Conservation (phyloP, 2,329 filamentous ascomycete species). For the Sordariomycetes sp. region DNA sequence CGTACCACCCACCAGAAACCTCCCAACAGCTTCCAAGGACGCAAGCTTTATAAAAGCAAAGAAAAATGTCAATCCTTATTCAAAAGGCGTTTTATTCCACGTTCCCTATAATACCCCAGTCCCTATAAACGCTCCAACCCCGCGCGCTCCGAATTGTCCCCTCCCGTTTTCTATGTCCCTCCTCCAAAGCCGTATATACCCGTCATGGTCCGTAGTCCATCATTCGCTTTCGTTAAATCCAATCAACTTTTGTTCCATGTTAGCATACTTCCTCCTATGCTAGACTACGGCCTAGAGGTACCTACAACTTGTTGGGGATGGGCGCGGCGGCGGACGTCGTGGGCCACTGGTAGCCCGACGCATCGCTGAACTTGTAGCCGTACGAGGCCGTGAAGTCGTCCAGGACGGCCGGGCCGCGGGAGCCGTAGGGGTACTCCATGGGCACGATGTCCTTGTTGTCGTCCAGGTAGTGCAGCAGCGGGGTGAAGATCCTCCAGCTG, state of each 20-base stretch:
- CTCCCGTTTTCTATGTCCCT: not conserved
- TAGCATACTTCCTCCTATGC: not conserved
- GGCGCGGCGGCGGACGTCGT: conserved; percentile 55
- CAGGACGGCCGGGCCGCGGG: conserved; percentile 87
- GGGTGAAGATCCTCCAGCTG: conserved; percentile 97
- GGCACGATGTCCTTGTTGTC: conserved; percentile 99
- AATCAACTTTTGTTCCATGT: too few relatives aligned
- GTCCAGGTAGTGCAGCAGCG: conserved; percentile 93
- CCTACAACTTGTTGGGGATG: conserved; percentile 71
- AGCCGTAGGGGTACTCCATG: conserved; percentile 99
- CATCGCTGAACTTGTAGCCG: conserved; percentile 97
- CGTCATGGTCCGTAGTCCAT: not conserved
- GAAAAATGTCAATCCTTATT: too few relatives aligned
- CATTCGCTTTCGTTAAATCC: not conserved
- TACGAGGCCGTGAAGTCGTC: conserved; percentile 98
- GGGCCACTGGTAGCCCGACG: conserved; percentile 91
- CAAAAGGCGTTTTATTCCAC: too few relatives aligned
- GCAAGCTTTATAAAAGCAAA: too few relatives aligned
- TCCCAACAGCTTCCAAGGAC: too few relatives aligned
- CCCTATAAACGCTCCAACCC: too few relatives aligned
- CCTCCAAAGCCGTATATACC: not conserved
- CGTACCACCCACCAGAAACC: too few relatives aligned
- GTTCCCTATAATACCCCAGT: too few relatives aligned
- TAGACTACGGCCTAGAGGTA: not conserved
- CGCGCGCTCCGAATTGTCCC: too few relatives aligned